Evolutionary conservation across 78 protist species (phyloP), one percentile per base, ranked within the genome.

Genomic region (Dictyostelium intermedium): DNA sequence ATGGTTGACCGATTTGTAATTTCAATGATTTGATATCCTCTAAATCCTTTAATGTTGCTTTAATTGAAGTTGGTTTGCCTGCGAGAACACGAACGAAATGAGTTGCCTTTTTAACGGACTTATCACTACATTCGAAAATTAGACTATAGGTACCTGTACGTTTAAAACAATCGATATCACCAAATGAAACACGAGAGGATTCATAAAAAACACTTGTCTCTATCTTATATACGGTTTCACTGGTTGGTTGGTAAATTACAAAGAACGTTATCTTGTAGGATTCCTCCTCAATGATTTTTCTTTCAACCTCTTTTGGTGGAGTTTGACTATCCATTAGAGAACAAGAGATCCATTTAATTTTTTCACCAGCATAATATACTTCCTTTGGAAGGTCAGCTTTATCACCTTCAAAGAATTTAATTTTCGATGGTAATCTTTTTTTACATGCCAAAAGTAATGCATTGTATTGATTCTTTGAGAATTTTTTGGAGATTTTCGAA

Each of bases 331-430:
- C 95, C n/a, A 47, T 14, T 1, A 91, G 50, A 0, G 77, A 32
- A 6, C 66, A 45, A 5, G 96, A 56, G 1, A 92, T 2, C 92
- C 91, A 92, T 45, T 43, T 66, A 30, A 92, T 85, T 34, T 13
- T 41, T 10, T 92, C 96, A 43, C 96, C 96, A 2, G 83, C 27
- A 1, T 16, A 23, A 27, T 86, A 84, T 0, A 27, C 41, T 6
- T 18, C 30, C 39, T 85, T 85, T 39, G 96, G 96, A 4, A 76
- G 25, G 3, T 47, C 25, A 45, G 61, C 83, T 60, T 60, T 60
- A 47, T 92, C 96, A 27, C 85, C 96, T 32, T 92, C 96, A 30
- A 39, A 74, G 10, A 92, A 50, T 43, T 92, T 92, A 18, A 92
- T 23, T 41, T 72, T 80, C 0, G 77, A 56, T 14, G 96, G 96